phyloP scores from a whole-genome alignment of 495 filamentous ascomycete species.

The Aspergillus cavernicola region DNA sequence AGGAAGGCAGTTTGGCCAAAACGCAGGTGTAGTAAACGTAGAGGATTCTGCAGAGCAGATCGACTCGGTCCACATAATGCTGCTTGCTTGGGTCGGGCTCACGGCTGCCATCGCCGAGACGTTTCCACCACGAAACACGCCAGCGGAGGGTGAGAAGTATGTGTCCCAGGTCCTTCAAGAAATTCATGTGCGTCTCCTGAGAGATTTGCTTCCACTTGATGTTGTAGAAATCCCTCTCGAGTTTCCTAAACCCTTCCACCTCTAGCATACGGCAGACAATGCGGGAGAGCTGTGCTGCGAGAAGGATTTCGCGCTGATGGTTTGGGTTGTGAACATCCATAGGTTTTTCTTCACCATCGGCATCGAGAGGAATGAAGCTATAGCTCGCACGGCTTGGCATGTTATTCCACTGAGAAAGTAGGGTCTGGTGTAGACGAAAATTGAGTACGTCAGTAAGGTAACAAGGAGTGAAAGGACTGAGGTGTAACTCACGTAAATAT shows the following conservation, averaged over 20 bases:
- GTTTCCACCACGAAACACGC: constrained; percentile 50
- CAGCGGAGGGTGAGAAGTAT: constrained; percentile 47
- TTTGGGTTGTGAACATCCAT: constrained; percentile 41
- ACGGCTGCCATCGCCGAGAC: constrained; percentile 43
- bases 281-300: constrained; percentile 46
- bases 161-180: constrained; percentile 42
- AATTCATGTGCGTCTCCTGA: constrained; percentile 41
- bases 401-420: constrained; percentile 49
- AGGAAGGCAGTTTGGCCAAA: constrained; percentile 44
- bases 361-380: constrained; percentile 37
- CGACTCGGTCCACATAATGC: constrained; percentile 45
- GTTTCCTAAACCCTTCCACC: constrained; percentile 48
- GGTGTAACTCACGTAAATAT: constrained; percentile 37
- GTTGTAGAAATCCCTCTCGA: constrained; percentile 49
- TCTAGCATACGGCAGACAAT: constrained; percentile 50
- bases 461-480: constrained; percentile 5
- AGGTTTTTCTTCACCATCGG: constrained; percentile 29
- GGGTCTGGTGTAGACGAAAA: too few relatives aligned
- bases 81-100: constrained; percentile 41
- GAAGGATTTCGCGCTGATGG: constrained; percentile 42
- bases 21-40: constrained; percentile 51
- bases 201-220: constrained; percentile 50
- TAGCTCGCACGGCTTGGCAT: constrained; percentile 51
- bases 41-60: constrained; percentile 45
- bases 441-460: too few relatives aligned